Conservation (phyloP, 2,329 filamentous ascomycete genomes). For the Monilinia laxa region DNA sequence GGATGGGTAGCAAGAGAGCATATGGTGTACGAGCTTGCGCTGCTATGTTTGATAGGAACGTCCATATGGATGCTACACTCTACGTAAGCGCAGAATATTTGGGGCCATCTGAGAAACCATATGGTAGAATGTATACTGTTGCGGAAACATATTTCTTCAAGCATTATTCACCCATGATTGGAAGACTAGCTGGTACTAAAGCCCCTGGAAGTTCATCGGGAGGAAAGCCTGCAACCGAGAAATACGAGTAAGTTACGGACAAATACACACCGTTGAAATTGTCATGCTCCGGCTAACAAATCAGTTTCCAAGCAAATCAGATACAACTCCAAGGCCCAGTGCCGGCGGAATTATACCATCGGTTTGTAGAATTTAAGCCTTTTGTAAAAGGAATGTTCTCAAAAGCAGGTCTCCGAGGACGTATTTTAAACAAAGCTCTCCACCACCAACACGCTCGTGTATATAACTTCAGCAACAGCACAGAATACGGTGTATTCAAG, state of each 20-base stretch:
- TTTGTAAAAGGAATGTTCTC: constrained; percentile 90
- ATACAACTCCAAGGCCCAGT: constrained; percentile 84
- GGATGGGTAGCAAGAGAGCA: constrained; percentile 81
- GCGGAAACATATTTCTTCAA: constrained; percentile 75
- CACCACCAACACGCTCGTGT: constrained; percentile 87
- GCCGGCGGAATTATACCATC: constrained; percentile 78
- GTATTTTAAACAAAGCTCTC: constrained; percentile 77
- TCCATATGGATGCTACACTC: constrained; percentile 69
- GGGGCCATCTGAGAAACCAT: constrained; percentile 68
- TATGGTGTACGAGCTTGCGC: constrained; percentile 71
- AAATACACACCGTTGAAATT: not conserved
- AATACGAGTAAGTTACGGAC: constrained; percentile 66
- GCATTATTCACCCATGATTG: constrained; percentile 87
- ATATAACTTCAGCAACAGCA: constrained; percentile 82
- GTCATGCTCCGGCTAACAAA: constrained; percentile 31
- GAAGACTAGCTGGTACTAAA: constrained; percentile 72
- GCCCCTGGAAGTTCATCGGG: constrained; percentile 57
- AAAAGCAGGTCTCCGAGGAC: constrained; percentile 71
- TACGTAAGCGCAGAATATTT: constrained; percentile 75
- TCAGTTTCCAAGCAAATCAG: constrained; percentile 87
- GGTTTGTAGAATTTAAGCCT: constrained; percentile 89
- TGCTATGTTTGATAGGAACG: constrained; percentile 58
- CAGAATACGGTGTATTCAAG: constrained; percentile 67
- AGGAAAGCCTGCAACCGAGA: constrained; percentile 55
- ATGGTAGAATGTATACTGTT: constrained; percentile 72